Evolutionary conservation across 345 rosid genomes (phyloP), one percentile per base, ranked within the genome.

Genomic region (Angophora floribunda): DNA sequence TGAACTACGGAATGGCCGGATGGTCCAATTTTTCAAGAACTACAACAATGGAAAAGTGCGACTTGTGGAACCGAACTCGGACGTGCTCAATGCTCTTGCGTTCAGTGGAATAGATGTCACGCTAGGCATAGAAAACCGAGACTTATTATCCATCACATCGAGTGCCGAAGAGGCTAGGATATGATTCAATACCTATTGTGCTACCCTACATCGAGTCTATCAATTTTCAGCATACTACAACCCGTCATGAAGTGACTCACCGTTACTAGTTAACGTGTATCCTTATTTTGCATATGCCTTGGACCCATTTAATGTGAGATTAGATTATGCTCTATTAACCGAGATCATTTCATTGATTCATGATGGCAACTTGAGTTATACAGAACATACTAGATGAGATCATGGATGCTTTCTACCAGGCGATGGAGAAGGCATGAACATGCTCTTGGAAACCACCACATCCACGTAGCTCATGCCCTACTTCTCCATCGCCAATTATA

Each of bases 221-320:
- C 65, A 24, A 24, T 24, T 26, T 89, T 80, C 53, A 52, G 44
- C 86, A 86, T 57, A 30, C 86, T 52, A 13, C 80, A 15, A 84
- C 45, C 7, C 88, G 88, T 19, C 5, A 5, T 11, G 52, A 47
- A n/a, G 52, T 9, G 87, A 88, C 47, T 85, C 92, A 36, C 94
- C 93, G 6, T 89, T 90, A 24, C 87, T 93, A 93, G 70, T 85
- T 50, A 91, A 94, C 7, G 88, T 87, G 15, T 93, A 91, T 49
- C 94, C 97, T 84, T 93, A 92, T 87, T 91, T 89, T 15, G 87
- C 93, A 28, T 91, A 92, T 52, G 70, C 89, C 4, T 55, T 87
- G 0, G 88, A 94, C 85, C 93, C 93, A 6, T 4, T 3, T 3
- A 70, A 89, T 44, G 82, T 92, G 44, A 53, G 90, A 1, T 32